phyloP scores from a whole-genome alignment of 202 grass and related monocot species.

The Schoenoplectus triqueter region DNA sequence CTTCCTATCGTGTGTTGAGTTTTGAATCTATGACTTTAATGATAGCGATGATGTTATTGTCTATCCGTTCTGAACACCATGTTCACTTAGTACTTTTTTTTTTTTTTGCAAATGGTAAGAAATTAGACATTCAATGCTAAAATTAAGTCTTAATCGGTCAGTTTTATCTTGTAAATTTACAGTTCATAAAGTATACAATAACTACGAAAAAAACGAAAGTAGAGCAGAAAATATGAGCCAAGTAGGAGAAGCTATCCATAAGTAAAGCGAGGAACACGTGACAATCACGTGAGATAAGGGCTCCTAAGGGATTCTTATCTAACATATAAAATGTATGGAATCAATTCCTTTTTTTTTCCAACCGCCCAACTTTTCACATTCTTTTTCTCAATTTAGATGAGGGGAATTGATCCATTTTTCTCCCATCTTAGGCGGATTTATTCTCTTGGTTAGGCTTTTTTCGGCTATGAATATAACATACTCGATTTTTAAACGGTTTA shows the following conservation, averaged over 20 bases:
- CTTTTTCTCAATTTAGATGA: slow-evolving; percentile 36
- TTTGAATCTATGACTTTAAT: too few species aligned
- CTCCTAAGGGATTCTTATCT: slow-evolving; percentile 31
- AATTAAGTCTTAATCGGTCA: background rate
- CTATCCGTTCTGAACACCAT: too few species aligned
- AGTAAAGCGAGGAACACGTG: slow-evolving; percentile 24
- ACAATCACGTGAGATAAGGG: slow-evolving; percentile 38
- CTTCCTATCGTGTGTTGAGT: too few species aligned
- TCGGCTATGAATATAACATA: background rate
- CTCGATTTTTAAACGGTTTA: background rate
- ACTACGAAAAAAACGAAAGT: background rate
- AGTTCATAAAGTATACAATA: background rate
- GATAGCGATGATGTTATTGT: too few species aligned
- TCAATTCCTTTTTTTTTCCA: slow-evolving; percentile 25
- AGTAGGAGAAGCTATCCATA: slow-evolving; percentile 22
- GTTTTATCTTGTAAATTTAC: slow-evolving; percentile 14
- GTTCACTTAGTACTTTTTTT: background rate
- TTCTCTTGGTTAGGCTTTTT: slow-evolving; percentile 39
- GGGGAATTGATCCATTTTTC: slow-evolving; percentile 38
- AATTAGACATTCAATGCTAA: background rate
- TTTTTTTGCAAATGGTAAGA: background rate
- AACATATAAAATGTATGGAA: slow-evolving; percentile 32
- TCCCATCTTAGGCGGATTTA: slow-evolving; percentile 28
- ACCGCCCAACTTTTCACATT: slow-evolving; percentile 32
- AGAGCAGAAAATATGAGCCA: slow-evolving; percentile 14